Base-by-base conservation (phyloP, 192 early-diverging fungal species). In the Gigaspora rosea region DNA sequence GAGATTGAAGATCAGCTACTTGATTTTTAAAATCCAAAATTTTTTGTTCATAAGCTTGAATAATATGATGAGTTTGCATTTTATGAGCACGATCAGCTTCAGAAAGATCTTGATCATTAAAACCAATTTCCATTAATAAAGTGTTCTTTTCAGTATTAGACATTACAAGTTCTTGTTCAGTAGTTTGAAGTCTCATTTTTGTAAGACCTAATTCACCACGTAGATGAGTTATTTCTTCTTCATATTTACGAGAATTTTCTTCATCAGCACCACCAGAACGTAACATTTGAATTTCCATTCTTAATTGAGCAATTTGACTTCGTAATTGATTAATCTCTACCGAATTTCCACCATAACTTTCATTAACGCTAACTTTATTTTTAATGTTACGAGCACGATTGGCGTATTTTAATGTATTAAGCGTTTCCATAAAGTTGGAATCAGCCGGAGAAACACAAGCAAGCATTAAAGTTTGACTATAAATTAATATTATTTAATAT, bases 321-420 rank as follows among this genome's bases (percentile, higher is more conserved):
- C 87, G 83, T 9, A 90, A 76, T 57, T 85, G 84, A 78, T 86
- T 85, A 20, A 90, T 80, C 78, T 89, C 88, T 36, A 85, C 81
- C 20, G 77, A 83, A 7, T 77, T 75, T 52, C 84, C 88, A 66
- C 77, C 83, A 65, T 83, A 86, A 27, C 82, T 82, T 46, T 87
- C 88, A 71, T 90, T 89, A 61, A 90, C 83, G 35, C 82, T 78
- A 13, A 87, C 94, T 67, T 91, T 87, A 85, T 98, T 99, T 77
- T 92, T 92, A 80, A 99, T 99, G 78, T 97, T 97, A 67, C 97
- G 89, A 2, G 96, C 96, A 2, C 98, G 90, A 73, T 96, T 95
- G 13, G 98, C 98, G 77, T 98, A 99, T 84, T 94, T 93, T 36
- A 99, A 88, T 13, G 98, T 99, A 78, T 95, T 98, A 56, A 98